Evolutionary conservation across 2,329 filamentous ascomycete species (phyloP).

Genomic region (Pseudogymnoascus pannorum): DNA sequence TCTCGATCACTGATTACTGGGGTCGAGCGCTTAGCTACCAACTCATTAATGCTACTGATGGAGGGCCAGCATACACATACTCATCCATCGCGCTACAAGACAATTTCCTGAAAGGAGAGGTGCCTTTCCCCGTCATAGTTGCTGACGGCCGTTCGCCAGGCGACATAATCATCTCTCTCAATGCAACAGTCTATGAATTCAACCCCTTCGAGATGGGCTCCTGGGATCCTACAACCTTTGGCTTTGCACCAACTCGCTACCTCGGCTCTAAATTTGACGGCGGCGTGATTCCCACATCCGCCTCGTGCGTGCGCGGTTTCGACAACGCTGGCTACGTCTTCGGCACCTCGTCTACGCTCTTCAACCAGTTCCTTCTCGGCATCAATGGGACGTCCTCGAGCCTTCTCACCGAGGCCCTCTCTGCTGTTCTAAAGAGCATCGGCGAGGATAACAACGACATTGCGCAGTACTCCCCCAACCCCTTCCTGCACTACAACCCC

Average conservation of each 20-base stretch:
- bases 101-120: constrained; percentile 54
- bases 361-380: constrained; percentile 68
- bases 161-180: constrained; percentile 54
- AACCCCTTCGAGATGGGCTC: constrained; percentile 74
- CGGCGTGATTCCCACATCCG: constrained; percentile 48
- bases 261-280: constrained; percentile 65
- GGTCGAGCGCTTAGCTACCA: constrained; percentile 81
- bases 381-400: constrained; percentile 46
- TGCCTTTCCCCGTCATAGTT: constrained; percentile 68
- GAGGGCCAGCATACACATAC: constrained; percentile 72
- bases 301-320: constrained; percentile 66
- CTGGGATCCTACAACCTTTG: constrained; percentile 65
- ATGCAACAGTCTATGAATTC: constrained; percentile 70
- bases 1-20: constrained; percentile 83
- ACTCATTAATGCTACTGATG: constrained; percentile 67
- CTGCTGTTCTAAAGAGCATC: constrained; percentile 45
- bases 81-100: constrained; percentile 64
- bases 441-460: constrained; percentile 61
- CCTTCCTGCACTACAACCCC: constrained; percentile 61
- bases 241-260: constrained; percentile 63
- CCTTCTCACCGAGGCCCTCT: constrained; percentile 45
- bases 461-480: constrained; percentile 67
- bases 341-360: constrained; percentile 78
- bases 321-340: constrained; percentile 79
- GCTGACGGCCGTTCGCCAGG: constrained; percentile 60